Evolutionary conservation across 2,329 filamentous ascomycete genomes (phyloP).

Genomic region (Thelonectria olida): DNA sequence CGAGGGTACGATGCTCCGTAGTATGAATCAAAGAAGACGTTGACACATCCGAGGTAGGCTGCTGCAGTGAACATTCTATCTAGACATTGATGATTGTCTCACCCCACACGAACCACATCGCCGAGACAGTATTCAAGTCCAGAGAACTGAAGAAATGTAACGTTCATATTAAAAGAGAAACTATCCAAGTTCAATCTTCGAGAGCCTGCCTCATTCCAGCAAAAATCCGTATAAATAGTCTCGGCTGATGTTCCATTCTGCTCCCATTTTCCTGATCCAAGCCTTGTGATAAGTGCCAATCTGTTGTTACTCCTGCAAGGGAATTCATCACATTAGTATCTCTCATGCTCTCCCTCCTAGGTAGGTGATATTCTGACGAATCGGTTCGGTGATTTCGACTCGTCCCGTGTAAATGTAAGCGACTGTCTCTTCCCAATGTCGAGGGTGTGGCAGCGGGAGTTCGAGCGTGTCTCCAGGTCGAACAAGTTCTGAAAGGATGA

Average conservation of each 20-base stretch:
- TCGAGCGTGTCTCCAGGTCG: constrained; percentile 63
- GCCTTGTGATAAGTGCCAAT: not conserved
- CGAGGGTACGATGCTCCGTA: not conserved
- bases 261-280: not conserved
- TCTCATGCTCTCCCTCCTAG: constrained; percentile 58
- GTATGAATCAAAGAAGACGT: not conserved
- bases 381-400: constrained; percentile 53
- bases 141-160: too few species aligned
- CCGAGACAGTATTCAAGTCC: too few species aligned
- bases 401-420: constrained; percentile 63
- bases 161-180: too few species aligned
- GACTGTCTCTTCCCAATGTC: constrained; percentile 65
- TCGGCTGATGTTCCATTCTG: not conserved
- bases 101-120: too few species aligned
- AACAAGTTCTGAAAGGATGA: constrained; percentile 64
- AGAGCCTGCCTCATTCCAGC: too few species aligned
- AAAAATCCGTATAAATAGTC: too few species aligned
- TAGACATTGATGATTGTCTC: too few species aligned
- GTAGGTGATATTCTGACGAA: constrained; percentile 63
- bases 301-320: not conserved
- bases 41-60: not conserved
- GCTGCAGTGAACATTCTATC: too few species aligned
- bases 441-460: constrained; percentile 65
- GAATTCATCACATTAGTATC: not conserved
- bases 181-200: too few species aligned